These are phyloP conservation scores for Lentinula raphanica DNA, from an alignment of 768 basidiomycete species.

Conservation along the genomic window DNA sequence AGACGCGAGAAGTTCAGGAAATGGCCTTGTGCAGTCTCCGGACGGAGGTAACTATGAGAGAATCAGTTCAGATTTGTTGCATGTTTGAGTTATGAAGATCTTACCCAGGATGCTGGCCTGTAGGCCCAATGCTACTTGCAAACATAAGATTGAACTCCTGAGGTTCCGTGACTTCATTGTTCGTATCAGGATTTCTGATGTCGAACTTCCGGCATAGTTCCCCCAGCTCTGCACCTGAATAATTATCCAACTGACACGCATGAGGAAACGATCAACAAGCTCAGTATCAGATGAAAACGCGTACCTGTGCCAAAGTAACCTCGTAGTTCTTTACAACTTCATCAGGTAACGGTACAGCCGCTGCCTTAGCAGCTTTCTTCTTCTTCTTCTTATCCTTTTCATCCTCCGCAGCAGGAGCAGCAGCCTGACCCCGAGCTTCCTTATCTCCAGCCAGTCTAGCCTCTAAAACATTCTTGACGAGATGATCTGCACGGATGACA, in stretches of 20 bases:
- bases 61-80: neutral
- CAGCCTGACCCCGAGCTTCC: slow-evolving; percentile 77
- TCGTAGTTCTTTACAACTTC: slow-evolving; percentile 74
- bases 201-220: slow-evolving; percentile 75
- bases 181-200: slow-evolving; percentile 87
- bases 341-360: slow-evolving; percentile 71
- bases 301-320: slow-evolving; percentile 78
- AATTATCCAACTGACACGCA: slow-evolving; percentile 79
- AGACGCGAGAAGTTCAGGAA: slow-evolving; percentile 97
- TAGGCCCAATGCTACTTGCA: slow-evolving; percentile 93
- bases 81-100: slow-evolving; percentile 13
- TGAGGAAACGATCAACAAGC: slow-evolving; percentile 3
- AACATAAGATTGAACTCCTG: slow-evolving; percentile 99
- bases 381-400: slow-evolving; percentile 74
- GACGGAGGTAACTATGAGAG: slow-evolving; percentile 77
- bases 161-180: slow-evolving; percentile 88
- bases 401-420: slow-evolving; percentile 43
- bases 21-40: slow-evolving; percentile 97
- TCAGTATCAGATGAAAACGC: slow-evolving; percentile 19
- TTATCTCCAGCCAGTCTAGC: slow-evolving; percentile 85
- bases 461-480: slow-evolving; percentile 89
- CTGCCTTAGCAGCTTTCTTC: slow-evolving; percentile 65
- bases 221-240: slow-evolving; percentile 83
- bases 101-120: slow-evolving; percentile 93
- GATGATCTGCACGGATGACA: slow-evolving; percentile 93